Evolutionary conservation across 2,329 filamentous ascomycete species (phyloP), one percentile per base, ranked within the genome.

Genomic region (Hypoxylon sp.): DNA sequence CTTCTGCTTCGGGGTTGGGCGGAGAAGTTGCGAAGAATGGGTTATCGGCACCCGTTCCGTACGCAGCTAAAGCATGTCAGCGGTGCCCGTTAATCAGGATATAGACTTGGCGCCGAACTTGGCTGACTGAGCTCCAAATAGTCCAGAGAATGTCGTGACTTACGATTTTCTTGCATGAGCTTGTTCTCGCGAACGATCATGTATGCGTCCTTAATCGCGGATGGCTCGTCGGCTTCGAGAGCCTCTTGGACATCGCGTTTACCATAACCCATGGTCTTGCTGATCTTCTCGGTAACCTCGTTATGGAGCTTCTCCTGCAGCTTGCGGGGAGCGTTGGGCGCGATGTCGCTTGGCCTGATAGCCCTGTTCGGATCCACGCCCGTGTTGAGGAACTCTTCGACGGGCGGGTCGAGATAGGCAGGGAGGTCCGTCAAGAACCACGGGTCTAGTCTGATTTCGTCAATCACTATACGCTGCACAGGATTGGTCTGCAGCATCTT

Each of bases 121-220:
- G 13, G 26, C 8, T 38, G 17, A 38, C 10, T n/a, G 35, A 18
- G 31, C 31, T 27, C 17, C n/a, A 35, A 10, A 31, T 47, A 10
- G n/a, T 41, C 13, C 15, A 38, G 27, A 56, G 21, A 13, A 29
- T 26, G 35, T 17, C 20, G 55, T 40, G 45, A 86, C 91, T 86
- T 81, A 96, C 91, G 92, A 73, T 92, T 96, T 52, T 88, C 88
- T 74, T 93, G 90, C 93, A 98, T 98, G 73, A 98, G 85, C 74
- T 97, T 95, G 73, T 98, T 98, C 76, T 99, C 95, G 49, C 94
- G 87, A 21, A 99, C 92, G 73, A 99, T 99, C 77, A 97, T 88
- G 78, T 98, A 99, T 1, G 95, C 95, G 76, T 99, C 95, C 78
- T 99, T 99, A 81, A 99, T 97, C 9, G 95, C 93, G 56, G 93